Evolutionary conservation across 345 rosid genomes (phyloP), one percentile per base, ranked within the genome.

Genomic region (Corymbia maculata): DNA sequence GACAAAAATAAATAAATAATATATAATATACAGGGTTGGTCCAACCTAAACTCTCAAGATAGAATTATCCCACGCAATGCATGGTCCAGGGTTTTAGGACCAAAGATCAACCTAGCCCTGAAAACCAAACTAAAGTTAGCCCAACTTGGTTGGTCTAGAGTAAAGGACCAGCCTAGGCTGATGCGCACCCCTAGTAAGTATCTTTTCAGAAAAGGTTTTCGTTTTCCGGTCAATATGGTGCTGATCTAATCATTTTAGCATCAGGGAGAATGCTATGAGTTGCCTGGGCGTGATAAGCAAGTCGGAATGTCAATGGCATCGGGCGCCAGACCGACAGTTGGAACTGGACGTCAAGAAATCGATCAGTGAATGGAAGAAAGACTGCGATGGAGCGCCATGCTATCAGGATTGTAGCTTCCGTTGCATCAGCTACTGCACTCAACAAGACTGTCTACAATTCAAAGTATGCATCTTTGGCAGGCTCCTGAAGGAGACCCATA

Each of bases 401-500:
- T 50, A 50, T 79, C 88, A 45, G 49, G 51, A 49, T 36, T 36
- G 47, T 21, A n/a, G 44, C 61, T 44, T 79, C 52, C 49, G 36
- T 75, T 17, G 49, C 66, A 61, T 51, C 50, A 9, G 51, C n/a
- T 61, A n/a, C 42, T 85, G 21, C 4, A 1, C 59, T 85, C 32
- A n/a, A 70, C 80, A 79, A 90, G 84, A 86, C 51, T 24, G 59
- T 51, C 47, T 26, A 36, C 17, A 12, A 42, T 86, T 28, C n/a
- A 36, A 16, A 64, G 42, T 64, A n/a, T 0, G 3, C 75, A n/a
- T n/a, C 75, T 13, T 64, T 7, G 53, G 36, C 30, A 49, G 88
- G 88, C 36, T 87, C 3, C 36, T 53, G 88, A 82, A 89, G 5
- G 93, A 90, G 68, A 90, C 88, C 47, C 90, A 57, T 42, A 85